Base-by-base conservation (phyloP, 768 basidiomycete species). In the Xerocomellus dryophilus region DNA sequence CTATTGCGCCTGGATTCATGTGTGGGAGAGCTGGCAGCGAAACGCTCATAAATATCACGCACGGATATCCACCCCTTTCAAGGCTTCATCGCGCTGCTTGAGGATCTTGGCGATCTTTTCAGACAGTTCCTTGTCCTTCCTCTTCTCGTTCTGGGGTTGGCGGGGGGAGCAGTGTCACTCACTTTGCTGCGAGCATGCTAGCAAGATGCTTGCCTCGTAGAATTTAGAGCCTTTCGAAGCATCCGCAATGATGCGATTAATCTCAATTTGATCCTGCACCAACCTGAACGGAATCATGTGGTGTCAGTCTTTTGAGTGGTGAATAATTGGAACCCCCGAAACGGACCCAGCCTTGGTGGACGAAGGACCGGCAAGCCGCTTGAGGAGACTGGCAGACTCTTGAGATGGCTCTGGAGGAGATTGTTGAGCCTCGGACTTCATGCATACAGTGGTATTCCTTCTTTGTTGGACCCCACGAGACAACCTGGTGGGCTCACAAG, bases 201-300 rank as follows among this genome's bases (percentile, higher is more conserved):
- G 43, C n/a, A 25, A 36, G 43, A 47, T 31, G 58, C 76, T 63
- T 66, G 82, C 88, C 75, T 93, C 84, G 67, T 91, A 95, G 71
- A 89, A 98, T 71, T 93, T 93, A 25, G 93, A 95, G 4, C 94
- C 94, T 66, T 91, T 93, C 7, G 90, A 93, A 17, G 84, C 93
- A 48, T 96, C 90, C 1, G 90, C 89, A 47, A 96, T 97, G 51
- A 93, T 81, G 17, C 81, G 83, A 61, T 94, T 95, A 42, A 96
- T 88, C 65, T 92, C 92, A 31, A 81, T 78, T 64, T 92, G 89
- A 61, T 91, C 89, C 57, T 81, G 81, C 8, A 86, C 79, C 54
- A 91, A 79, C 49, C 88, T 86, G 57, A 20, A 52, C 20, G 38
- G 51, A 8, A 49, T 55, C 17, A 23, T 7, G 17, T 7, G n/a